A percentile compares a stretch with the other conserved stretches of the same genome.
These are phyloP conservation scores for Hymenoscyphus albidus DNA, from an alignment of 2,329 filamentous ascomycete genomes.

Conservation along the genomic window DNA sequence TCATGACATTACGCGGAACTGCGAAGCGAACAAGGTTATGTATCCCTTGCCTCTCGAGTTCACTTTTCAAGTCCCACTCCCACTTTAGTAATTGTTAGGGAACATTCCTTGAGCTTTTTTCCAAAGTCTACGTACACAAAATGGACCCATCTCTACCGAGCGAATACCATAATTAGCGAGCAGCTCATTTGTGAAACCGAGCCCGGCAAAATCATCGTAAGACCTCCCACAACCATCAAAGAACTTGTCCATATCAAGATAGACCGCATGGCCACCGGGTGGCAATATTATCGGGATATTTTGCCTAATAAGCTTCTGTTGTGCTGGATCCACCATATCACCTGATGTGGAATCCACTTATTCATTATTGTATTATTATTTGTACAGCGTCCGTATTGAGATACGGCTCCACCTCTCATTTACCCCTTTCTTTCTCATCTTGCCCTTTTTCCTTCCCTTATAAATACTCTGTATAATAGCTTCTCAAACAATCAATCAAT, in stretches of 20 bases:
- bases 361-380: slow-evolving; percentile 1
- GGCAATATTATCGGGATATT: too few relatives aligned
- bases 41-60: not conserved
- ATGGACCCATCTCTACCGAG: not conserved
- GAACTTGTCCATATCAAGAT: too few relatives aligned
- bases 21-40: not conserved
- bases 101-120: too few relatives aligned
- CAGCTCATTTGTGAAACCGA: too few relatives aligned
- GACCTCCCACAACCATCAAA: too few relatives aligned
- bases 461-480: not conserved
- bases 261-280: too few relatives aligned
- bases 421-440: too few relatives aligned
- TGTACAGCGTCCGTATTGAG: not conserved
- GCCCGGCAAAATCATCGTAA: too few relatives aligned
- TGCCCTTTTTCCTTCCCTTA: not conserved
- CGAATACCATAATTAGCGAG: too few relatives aligned
- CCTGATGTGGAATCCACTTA: not conserved
- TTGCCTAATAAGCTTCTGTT: not conserved
- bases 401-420: not conserved
- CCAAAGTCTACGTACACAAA: not conserved
- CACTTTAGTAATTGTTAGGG: not conserved
- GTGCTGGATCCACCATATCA: not conserved
- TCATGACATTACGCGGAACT: not conserved
- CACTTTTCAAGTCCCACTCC: not conserved
- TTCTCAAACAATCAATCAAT: too few relatives aligned